A percentile compares a stretch with the other conserved stretches of the same genome.
phyloP scores from a whole-genome alignment of 305 asterid genomes.

The Salvia sclarea region DNA sequence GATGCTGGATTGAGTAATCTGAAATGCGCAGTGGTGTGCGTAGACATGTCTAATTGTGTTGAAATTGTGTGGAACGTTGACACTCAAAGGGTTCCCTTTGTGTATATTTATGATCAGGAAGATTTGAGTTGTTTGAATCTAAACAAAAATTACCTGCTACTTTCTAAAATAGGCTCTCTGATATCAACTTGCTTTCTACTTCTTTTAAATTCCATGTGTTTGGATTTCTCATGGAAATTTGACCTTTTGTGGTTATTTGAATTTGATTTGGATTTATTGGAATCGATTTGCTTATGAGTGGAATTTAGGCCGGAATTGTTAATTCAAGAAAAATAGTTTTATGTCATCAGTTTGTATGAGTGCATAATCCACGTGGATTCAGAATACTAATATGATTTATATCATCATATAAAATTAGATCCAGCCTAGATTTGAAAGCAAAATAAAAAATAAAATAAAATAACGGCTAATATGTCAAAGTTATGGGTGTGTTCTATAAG shows the following conservation, averaged over 20 bases:
- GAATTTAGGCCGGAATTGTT: too few relatives aligned
- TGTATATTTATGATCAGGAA: conserved; percentile 31
- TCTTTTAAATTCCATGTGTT: background rate
- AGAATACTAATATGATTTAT: too few relatives aligned
- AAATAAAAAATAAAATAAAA: too few relatives aligned
- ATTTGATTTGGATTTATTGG: background rate
- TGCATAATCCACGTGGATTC: too few relatives aligned
- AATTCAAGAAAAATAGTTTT: too few relatives aligned
- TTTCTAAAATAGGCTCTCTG: background rate
- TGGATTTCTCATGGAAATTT: background rate
- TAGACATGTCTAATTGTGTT: conserved; percentile 31
- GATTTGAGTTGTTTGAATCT: conserved; percentile 25
- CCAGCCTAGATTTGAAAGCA: too few relatives aligned
- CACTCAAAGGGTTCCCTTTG: conserved; percentile 3
- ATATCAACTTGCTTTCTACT: background rate
- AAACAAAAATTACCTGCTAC: background rate
- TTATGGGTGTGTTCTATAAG: too few relatives aligned
- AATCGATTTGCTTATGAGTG: too few relatives aligned
- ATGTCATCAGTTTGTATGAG: too few relatives aligned
- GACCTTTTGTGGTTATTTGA: background rate
- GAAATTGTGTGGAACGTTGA: conserved; percentile 32
- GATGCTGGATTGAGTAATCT: conserved; percentile 32
- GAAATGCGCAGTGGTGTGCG: conserved; percentile 25
- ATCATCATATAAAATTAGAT: too few relatives aligned
- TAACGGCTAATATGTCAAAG: too few relatives aligned